Evolutionary conservation across 768 basidiomycete species (phyloP), one percentile per base, ranked within the genome.

Genomic region (Cystofilobasidium bisporidii): DNA sequence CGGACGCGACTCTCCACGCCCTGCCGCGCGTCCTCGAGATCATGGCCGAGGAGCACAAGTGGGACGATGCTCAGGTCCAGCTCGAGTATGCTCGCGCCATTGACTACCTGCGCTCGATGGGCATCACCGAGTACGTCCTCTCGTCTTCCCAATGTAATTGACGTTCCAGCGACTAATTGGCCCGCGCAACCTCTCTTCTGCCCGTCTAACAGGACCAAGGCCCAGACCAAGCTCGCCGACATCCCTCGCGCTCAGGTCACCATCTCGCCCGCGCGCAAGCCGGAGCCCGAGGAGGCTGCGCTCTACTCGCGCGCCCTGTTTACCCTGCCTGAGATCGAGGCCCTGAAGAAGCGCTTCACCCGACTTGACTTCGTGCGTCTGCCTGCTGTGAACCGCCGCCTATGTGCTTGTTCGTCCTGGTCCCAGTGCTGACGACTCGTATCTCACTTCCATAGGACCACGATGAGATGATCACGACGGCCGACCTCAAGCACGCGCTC

Each of bases 1-100:
- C 86, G 0, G 86, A 87, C 67, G 88, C 87, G 0, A 87, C 94
- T 0, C 82, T 93, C 38, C 84, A 87, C 33, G 84, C 87, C 0
- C 84, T 99, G 61, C 92, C 93, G 3, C 82, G 83, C 36, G 86
- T 99, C 59, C 85, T 94, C 69, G 89, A 90, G 67, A 87, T 96
- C 76, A 94, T 97, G 91, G 83, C 84, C 6, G 82, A 82, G 20
- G 91, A 97, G 74, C 82, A 93, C 9, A 80, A 81, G 17, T 99
- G 94, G 94, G 81, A 82, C 69, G 76, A 78, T 20, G 57, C 17
- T 4, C 24, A 38, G 38, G 53, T 50, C 45, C 57, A 69, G 47
- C 26, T 26, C 28, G 63, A 69, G 57, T 69, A 64, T 43, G 57
- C 61, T 14, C 55, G 58, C 24, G 30, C 58, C 9, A 61, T 69